phyloP scores from a whole-genome alignment of 1,284 basidiomycete species.

The Cutaneotrichosporon sp. region DNA sequence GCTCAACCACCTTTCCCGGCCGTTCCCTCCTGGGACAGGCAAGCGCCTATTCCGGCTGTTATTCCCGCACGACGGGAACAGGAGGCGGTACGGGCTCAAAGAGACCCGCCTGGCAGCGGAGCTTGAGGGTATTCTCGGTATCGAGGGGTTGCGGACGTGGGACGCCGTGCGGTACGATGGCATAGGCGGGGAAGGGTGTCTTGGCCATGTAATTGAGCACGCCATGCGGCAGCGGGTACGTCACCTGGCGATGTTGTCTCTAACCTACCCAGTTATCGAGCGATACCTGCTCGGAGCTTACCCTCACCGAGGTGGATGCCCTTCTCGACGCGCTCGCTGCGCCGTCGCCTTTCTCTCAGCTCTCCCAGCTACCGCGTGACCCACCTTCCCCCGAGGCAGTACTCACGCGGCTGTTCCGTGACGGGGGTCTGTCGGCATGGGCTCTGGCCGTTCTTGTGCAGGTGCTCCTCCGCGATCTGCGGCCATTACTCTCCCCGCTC shows the following conservation, averaged over 20 bases:
- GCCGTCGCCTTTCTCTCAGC: constrained; percentile 59
- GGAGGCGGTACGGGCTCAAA: constrained; percentile 66
- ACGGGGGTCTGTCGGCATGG: constrained; percentile 51
- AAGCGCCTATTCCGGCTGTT: constrained; percentile 60
- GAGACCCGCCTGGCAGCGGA: constrained; percentile 60
- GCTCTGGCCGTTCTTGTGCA: constrained; percentile 67
- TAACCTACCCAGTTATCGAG: neutral
- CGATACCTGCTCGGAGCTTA: constrained; percentile 22
- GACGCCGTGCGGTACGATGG: constrained; percentile 36
- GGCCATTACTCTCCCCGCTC: constrained; percentile 66
- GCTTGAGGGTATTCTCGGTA: constrained; percentile 55
- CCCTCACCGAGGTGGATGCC: constrained; percentile 54
- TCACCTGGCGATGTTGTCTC: neutral
- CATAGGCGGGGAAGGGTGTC: constrained; percentile 56
- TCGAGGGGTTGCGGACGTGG: constrained; percentile 54
- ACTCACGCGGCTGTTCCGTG: constrained; percentile 21
- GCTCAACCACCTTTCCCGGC: constrained; percentile 27
- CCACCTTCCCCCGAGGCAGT: constrained; percentile 10
- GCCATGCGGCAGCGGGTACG: constrained; percentile 37
- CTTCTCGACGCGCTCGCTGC: constrained; percentile 69
- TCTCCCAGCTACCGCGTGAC: constrained; percentile 23
- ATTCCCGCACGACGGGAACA: constrained; percentile 71
- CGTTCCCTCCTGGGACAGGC: constrained; percentile 28
- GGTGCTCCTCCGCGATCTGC: constrained; percentile 75
- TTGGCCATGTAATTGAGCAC: constrained; percentile 61